These are phyloP conservation scores for Paraphoma chrysanthemicola DNA, from an alignment of 2,329 filamentous ascomycete genomes.

Conservation along the genomic window DNA sequence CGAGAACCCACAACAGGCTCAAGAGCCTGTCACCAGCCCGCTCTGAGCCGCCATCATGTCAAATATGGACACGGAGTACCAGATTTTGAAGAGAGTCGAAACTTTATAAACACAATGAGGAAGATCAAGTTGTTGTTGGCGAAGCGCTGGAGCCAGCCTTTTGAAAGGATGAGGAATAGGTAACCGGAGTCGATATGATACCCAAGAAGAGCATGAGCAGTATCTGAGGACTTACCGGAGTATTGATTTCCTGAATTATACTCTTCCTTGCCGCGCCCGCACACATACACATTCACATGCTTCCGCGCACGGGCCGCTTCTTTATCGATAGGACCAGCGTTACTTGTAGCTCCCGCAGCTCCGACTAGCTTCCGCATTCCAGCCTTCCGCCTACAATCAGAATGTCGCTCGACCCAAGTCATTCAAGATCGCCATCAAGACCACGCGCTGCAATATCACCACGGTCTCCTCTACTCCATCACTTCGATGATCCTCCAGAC, in stretches of 20 bases:
- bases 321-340: conserved; percentile 28
- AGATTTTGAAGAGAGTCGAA: not conserved
- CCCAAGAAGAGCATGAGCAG: conserved; percentile 13
- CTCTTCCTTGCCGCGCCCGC: no score
- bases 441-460: conserved; percentile 29
- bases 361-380: conserved; percentile 23
- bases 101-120: not conserved
- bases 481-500: conserved; percentile 33
- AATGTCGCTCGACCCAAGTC: conserved; percentile 38
- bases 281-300: conserved; percentile 13
- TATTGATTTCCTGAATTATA: no score
- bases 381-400: conserved; percentile 23
- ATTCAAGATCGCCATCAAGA: conserved; percentile 23
- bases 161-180: no score
- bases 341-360: conserved; percentile 28
- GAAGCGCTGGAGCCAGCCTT: not conserved
- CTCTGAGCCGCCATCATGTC: not conserved
- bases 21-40: conserved; percentile 30
- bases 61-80: not conserved
- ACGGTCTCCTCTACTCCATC: conserved; percentile 28
- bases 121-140: not conserved
- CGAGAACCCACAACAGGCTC: conserved; percentile 16
- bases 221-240: not conserved
- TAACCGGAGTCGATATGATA: conserved; percentile 25
- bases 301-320: conserved; percentile 26